phyloP scores from a whole-genome alignment of 1,139 yeast species.

The Candida neerlandica region DNA sequence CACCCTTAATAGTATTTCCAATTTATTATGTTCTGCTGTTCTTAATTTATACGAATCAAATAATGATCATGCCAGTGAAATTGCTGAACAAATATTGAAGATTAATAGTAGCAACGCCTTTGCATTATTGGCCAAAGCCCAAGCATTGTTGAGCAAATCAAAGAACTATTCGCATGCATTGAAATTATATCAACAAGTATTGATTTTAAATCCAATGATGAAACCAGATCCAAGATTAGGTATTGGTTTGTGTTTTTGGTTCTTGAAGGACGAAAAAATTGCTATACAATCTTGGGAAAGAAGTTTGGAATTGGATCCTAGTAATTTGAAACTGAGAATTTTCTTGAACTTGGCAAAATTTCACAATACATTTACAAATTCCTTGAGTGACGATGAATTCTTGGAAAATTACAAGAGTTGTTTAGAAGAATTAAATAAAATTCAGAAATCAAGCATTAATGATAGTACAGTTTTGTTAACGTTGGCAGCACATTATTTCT shows the following conservation, averaged over 20 bases:
- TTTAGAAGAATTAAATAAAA: conserved; percentile 33
- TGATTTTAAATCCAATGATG: conserved; percentile 73
- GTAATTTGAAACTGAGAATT: conserved; percentile 63
- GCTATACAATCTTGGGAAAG: conserved; percentile 86
- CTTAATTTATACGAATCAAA: conserved; percentile 49
- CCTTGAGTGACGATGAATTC: conserved; percentile 64
- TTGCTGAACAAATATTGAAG: conserved; percentile 56
- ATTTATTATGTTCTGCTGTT: conserved; percentile 62
- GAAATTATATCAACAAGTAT: conserved; percentile 79
- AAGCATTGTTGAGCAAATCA: conserved; percentile 65
- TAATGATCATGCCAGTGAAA: conserved; percentile 67
- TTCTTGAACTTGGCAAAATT: conserved; percentile 70
- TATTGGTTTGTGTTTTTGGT: conserved; percentile 93
- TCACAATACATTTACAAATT: conserved; percentile 60
- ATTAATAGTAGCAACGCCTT: conserved; percentile 60
- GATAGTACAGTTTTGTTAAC: conserved; percentile 48
- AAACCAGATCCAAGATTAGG: conserved; percentile 95
- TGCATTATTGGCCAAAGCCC: conserved; percentile 86
- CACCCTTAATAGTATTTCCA: conserved; percentile 30
- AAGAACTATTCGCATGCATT: conserved; percentile 75
- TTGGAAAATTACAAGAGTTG: conserved; percentile 51
- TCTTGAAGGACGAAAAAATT: conserved; percentile 72
- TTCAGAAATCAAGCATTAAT: conserved; percentile 26
- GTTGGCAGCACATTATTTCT: conserved; percentile 57
- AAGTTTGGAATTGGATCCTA: conserved; percentile 65